Evolutionary conservation across 192 early-diverging fungal genomes (phyloP).

Genomic region (Podila epicladia): DNA sequence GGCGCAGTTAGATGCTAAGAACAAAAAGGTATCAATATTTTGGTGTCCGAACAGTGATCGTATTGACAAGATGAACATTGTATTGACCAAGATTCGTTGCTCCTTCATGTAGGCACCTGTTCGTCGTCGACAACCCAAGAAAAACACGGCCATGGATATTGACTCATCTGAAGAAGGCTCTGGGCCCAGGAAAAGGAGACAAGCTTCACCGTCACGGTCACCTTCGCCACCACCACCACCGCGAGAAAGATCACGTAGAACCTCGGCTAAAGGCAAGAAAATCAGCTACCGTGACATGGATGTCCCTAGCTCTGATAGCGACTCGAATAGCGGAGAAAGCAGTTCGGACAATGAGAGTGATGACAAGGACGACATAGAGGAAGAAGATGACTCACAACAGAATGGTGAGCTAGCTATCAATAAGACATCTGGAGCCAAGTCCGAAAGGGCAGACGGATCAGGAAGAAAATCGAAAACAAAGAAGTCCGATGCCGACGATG

Average conservation of each 20-base stretch:
- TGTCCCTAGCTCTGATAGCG: neutral
- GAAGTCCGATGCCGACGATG: too few relatives aligned
- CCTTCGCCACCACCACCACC: neutral
- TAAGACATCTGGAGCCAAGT: neutral
- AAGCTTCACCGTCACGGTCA: neutral
- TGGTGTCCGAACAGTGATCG: neutral
- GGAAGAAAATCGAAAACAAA: too few relatives aligned
- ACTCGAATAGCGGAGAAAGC: neutral
- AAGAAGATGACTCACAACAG: neutral
- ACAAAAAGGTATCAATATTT: constrained; percentile 7
- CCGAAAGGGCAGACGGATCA: neutral
- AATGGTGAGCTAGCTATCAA: neutral
- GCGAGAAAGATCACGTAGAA: neutral
- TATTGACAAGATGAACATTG: too few relatives aligned
- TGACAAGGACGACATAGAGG: constrained; percentile 2
- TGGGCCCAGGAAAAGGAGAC: constrained; percentile 1
- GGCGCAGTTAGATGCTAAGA: neutral
- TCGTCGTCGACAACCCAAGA: neutral
- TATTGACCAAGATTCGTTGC: neutral
- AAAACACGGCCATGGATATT: neutral
- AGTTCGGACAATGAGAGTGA: neutral
- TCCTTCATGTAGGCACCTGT: neutral
- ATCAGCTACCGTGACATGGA: neutral
- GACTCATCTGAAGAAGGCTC: neutral
- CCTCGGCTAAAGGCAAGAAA: neutral